Conservation (phyloP, 2,329 filamentous ascomycete species). For the Trichoderma koningii region DNA sequence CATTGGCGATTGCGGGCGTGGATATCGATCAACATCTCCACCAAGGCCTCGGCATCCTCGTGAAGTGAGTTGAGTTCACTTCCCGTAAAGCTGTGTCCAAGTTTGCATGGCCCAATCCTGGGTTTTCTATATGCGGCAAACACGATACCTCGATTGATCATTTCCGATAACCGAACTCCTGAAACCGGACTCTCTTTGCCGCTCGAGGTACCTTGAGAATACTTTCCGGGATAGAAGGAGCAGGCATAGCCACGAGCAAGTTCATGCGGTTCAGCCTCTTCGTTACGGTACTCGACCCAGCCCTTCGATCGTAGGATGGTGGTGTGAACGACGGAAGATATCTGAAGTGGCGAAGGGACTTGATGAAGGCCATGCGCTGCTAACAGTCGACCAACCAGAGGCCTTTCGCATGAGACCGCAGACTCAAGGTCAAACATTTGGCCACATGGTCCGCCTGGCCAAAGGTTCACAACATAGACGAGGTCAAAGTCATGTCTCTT, state of each 20-base stretch:
- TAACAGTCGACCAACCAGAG: slow-evolving; percentile 53
- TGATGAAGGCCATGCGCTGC: slow-evolving; percentile 57
- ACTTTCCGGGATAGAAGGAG: slow-evolving; percentile 53
- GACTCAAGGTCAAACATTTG: slow-evolving; percentile 26
- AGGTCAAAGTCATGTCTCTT: slow-evolving; percentile 59
- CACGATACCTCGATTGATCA: slow-evolving; percentile 54
- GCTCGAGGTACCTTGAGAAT: slow-evolving; percentile 35
- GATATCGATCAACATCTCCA: slow-evolving; percentile 56
- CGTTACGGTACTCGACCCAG: slow-evolving; percentile 57
- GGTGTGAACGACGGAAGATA: slow-evolving; percentile 52
- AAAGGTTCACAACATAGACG: slow-evolving; percentile 61
- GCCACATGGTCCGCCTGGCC: slow-evolving; percentile 45
- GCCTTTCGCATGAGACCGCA: slow-evolving; percentile 29
- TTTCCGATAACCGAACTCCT: slow-evolving; percentile 32
- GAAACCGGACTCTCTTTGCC: slow-evolving; percentile 35
- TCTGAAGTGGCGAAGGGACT: slow-evolving; percentile 54
- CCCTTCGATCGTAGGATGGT: slow-evolving; percentile 52
- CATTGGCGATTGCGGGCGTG: slow-evolving; percentile 46
- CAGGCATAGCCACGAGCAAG: slow-evolving; percentile 56
- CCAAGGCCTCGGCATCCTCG: slow-evolving; percentile 54
- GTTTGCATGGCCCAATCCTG: slow-evolving; percentile 41
- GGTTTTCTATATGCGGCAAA: slow-evolving; percentile 59
- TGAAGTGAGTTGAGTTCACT: slow-evolving; percentile 51
- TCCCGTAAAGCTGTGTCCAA: slow-evolving; percentile 40
- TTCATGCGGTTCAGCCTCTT: slow-evolving; percentile 46